Evolutionary conservation across 1,139 yeast species (phyloP).

Genomic region (Cylindricascospora bacillispora): DNA sequence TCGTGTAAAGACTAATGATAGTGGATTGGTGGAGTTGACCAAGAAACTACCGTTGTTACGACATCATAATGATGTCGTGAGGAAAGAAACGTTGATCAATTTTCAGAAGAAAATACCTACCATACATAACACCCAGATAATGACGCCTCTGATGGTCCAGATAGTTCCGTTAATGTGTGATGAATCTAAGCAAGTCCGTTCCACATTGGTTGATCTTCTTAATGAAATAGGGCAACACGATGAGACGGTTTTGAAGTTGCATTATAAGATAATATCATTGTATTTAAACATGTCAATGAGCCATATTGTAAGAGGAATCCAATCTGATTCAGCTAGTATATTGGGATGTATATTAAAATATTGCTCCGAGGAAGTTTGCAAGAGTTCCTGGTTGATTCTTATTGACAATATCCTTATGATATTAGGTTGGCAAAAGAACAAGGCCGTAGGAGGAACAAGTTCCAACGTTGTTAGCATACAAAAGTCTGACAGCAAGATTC

Average conservation of each 20-base stretch:
- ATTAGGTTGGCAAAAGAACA: constrained; percentile 39
- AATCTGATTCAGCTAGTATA: constrained; percentile 58
- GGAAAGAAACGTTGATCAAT: constrained; percentile 56
- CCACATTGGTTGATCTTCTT: constrained; percentile 42
- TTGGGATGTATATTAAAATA: constrained; percentile 39
- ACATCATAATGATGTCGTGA: constrained; percentile 63
- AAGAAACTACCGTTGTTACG: constrained; percentile 55
- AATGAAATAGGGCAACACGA: constrained; percentile 38
- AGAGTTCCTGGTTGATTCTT: constrained; percentile 47
- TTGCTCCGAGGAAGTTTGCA: constrained; percentile 38
- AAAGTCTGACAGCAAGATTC: constrained; percentile 13
- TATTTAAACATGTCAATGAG: constrained; percentile 93
- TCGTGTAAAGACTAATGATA: constrained; percentile 17
- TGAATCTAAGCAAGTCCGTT: constrained; percentile 42
- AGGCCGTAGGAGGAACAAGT: constrained; percentile 12
- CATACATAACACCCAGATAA: constrained; percentile 22
- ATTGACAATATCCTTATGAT: constrained; percentile 44
- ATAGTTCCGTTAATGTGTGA: constrained; percentile 25
- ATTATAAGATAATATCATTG: constrained; percentile 51
- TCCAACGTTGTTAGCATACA: constrained; percentile 5
- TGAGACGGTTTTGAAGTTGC: constrained; percentile 49
- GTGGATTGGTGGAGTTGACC: constrained; percentile 33
- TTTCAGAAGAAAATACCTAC: constrained; percentile 36
- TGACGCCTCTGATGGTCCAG: constrained; percentile 22
- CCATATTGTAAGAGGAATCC: constrained; percentile 63